Base-by-base conservation (phyloP, 257 asterid species). In the Solanum pinnatisectum region DNA sequence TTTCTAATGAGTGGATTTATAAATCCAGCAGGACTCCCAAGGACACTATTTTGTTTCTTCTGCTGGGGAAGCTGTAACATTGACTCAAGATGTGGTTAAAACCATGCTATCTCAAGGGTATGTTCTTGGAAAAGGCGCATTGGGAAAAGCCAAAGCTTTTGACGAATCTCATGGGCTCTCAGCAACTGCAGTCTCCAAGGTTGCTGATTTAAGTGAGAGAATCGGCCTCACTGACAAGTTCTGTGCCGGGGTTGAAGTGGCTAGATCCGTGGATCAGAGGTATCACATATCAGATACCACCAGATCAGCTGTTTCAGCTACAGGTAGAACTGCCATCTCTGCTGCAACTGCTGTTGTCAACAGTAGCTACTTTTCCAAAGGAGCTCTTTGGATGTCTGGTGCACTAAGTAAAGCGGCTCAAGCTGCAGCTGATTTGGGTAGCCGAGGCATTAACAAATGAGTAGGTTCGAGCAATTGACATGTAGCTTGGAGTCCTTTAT, bases 131-230 rank as follows among this genome's bases (percentile, higher is more conserved):
- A 95, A 93, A 92, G 99, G 93, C 23, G 99, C 99, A 71, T 39
- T 97, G 32, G 89, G 94, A 88, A 93, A 90, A 87, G 99, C 99
- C 70, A 96, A 92, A 91, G 93, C 94, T 74, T 94, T 96, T 9
- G 98, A 97, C 52, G 98, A 96, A 90, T 96, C 99, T 52, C 98
- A 95, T 89, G 95, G 89, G 83, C 95, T 97, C 16, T 96, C 99
- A 73, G 98, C 99, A 49, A 94, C 96, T 82, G 98, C 99, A 87
- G 95, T 90, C n/a, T 96, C 98, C 91, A 95, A 94, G 90, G 98
- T 96, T 63, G 96, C 99, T 20, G 99, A 94, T 87, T 72, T 97
- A 88, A 94, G 98, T 25, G 97, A 93, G 65, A 94, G 93, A 89
- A 88, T 92, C 9, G 99, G 99, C 70, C 90, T 97, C 59, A 93